Conservation (phyloP, 805 yeast genomes). For the Kodamaea sagamina region DNA sequence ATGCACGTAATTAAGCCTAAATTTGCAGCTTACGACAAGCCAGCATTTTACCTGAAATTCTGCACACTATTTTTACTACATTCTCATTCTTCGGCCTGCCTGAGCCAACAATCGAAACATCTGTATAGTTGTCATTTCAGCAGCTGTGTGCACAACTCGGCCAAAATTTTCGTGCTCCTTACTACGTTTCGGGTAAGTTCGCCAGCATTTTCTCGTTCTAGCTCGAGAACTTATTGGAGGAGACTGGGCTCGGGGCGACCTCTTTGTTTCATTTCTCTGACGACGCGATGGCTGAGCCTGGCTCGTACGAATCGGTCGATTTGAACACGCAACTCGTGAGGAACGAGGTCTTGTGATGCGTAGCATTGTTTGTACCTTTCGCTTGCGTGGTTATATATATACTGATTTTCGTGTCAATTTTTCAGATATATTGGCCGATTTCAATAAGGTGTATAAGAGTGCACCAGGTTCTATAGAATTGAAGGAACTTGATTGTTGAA, state of each 20-base stretch:
- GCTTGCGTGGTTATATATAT: too few relatives aligned
- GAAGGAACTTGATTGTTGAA: too few relatives aligned
- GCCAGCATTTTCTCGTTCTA: neutral
- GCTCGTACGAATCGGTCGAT: neutral
- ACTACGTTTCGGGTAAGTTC: neutral
- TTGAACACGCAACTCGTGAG: neutral
- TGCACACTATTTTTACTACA: neutral
- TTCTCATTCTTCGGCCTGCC: neutral
- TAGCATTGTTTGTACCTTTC: too few relatives aligned
- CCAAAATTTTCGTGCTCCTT: slow-evolving; percentile 1
- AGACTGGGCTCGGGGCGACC: neutral
- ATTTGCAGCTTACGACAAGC: slow-evolving; percentile 2
- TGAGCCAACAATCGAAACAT: neutral
- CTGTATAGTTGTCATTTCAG: slow-evolving; percentile 1
- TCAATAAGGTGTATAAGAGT: too few relatives aligned
- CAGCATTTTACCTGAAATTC: neutral
- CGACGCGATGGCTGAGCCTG: slow-evolving; percentile 3
- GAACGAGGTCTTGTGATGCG: neutral
- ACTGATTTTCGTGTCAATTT: too few relatives aligned
- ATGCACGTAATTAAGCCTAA: neutral
- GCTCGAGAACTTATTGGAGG: neutral
- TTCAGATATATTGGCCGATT: too few relatives aligned
- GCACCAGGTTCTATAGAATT: too few relatives aligned
- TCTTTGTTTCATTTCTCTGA: slow-evolving; percentile 2
- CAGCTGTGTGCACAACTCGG: neutral